Conservation (phyloP, 495 filamentous ascomycete genomes). For the Lasiosphaeriaceae sp. region DNA sequence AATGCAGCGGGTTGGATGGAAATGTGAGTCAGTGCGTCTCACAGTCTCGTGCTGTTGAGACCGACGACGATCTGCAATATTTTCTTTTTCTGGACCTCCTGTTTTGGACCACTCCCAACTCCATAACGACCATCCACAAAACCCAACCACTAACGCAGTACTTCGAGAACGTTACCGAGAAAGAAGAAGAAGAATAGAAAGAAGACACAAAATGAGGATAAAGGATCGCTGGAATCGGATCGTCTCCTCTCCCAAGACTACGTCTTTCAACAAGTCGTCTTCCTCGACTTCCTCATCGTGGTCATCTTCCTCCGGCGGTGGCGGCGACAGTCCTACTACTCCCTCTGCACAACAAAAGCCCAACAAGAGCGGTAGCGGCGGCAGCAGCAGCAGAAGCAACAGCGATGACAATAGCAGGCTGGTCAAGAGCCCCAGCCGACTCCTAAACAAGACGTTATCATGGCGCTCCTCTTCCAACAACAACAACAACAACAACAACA, state of each 20-base stretch:
- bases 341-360: not conserved
- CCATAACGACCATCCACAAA: too few relatives aligned
- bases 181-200: not conserved
- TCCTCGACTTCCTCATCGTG: too few relatives aligned
- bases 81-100: too few relatives aligned
- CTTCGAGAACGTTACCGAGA: too few relatives aligned
- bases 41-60: too few relatives aligned
- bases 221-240: slow-evolving; percentile 8
- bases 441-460: slow-evolving; percentile 7
- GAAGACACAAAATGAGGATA: slow-evolving; percentile 3
- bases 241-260: slow-evolving; percentile 2
- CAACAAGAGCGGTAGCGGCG: not conserved
- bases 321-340: not conserved
- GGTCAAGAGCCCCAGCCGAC: not conserved
- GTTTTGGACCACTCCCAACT: too few relatives aligned
- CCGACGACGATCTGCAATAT: too few relatives aligned
- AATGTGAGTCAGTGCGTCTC: too few relatives aligned
- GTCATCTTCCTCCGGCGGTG: too few relatives aligned
- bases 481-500: not conserved
- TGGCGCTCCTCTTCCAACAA: slow-evolving; percentile 1
- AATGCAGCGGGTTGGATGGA: too few relatives aligned
- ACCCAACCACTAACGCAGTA: too few relatives aligned
- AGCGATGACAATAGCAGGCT: not conserved
- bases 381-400: not conserved
- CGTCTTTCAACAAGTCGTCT: not conserved